Evolutionary conservation across 2,329 filamentous ascomycete genomes (phyloP).

Genomic region (Fusarium sp.): DNA sequence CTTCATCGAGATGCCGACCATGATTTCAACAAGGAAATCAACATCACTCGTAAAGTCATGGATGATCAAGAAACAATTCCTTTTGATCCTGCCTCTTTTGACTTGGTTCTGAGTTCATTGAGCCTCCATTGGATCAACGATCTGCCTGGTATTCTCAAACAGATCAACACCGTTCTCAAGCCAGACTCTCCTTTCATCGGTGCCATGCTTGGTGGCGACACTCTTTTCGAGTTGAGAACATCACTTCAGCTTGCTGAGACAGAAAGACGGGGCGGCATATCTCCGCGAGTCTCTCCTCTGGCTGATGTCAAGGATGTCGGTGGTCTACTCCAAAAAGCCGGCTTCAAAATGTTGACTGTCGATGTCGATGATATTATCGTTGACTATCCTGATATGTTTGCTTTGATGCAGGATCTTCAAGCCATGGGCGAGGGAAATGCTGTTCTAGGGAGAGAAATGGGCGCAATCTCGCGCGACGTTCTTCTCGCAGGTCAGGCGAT

Average conservation of each 20-base stretch:
- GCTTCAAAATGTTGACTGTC: constrained; percentile 96
- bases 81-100: constrained; percentile 82
- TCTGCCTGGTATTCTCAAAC: constrained; percentile 83
- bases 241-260: constrained; percentile 93
- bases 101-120: constrained; percentile 89
- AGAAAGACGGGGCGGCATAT: constrained; percentile 91
- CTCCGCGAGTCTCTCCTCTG: constrained; percentile 89
- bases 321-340: constrained; percentile 84
- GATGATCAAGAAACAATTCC: constrained; percentile 80
- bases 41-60: constrained; percentile 82
- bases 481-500: constrained; percentile 89
- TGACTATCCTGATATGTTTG: constrained; percentile 90
- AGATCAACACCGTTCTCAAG: constrained; percentile 89
- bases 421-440: constrained; percentile 97
- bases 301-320: constrained; percentile 94
- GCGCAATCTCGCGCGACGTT: constrained; percentile 82
- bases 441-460: constrained; percentile 85
- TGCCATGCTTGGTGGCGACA: constrained; percentile 97
- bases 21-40: constrained; percentile 79
- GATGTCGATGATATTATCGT: constrained; percentile 98
- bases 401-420: constrained; percentile 93
- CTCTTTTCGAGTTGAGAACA: constrained; percentile 91
- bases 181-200: constrained; percentile 93
- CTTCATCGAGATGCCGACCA: constrained; percentile 83
- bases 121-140: constrained; percentile 99